phyloP scores from a whole-genome alignment of 768 basidiomycete genomes.

The Krasilnikovozyma curviuscula region DNA sequence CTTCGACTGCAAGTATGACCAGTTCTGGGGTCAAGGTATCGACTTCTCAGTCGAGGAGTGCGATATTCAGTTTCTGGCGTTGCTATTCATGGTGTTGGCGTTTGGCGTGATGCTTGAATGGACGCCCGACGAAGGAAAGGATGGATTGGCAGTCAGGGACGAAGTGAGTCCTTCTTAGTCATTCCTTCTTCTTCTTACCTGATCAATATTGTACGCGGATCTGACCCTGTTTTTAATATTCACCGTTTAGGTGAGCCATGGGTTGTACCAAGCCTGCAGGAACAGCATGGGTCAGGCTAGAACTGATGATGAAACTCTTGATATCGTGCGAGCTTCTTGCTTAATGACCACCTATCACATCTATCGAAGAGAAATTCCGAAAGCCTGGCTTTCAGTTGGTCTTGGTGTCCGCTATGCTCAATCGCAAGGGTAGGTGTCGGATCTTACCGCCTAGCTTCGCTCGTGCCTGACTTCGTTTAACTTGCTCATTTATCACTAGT shows the following conservation, averaged over 20 bases:
- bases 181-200: too few species aligned
- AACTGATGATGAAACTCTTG: slow-evolving; percentile 13
- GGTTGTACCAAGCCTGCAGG: not conserved
- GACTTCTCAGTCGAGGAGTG: slow-evolving; percentile 8
- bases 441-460: not conserved
- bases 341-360: slow-evolving; percentile 15
- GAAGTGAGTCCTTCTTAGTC: too few species aligned
- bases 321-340: slow-evolving; percentile 12
- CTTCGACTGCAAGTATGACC: slow-evolving; percentile 14
- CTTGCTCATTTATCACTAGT: slow-evolving; percentile 2
- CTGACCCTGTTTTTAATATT: too few species aligned
- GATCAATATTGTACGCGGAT: too few species aligned
- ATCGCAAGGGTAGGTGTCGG: slow-evolving; percentile 14
- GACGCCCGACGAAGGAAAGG: not conserved
- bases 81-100: slow-evolving; percentile 15
- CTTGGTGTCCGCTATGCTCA: slow-evolving; percentile 13
- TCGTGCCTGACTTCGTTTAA: too few species aligned
- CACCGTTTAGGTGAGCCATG: not conserved
- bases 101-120: slow-evolving; percentile 15
- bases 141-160: not conserved
- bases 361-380: slow-evolving; percentile 12
- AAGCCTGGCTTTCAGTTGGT: slow-evolving; percentile 16
- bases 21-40: slow-evolving; percentile 12
- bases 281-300: slow-evolving; percentile 11
- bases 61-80: slow-evolving; percentile 13